phyloP scores from a whole-genome alignment of 768 basidiomycete genomes.

The Tricholoma bakamatsutake region DNA sequence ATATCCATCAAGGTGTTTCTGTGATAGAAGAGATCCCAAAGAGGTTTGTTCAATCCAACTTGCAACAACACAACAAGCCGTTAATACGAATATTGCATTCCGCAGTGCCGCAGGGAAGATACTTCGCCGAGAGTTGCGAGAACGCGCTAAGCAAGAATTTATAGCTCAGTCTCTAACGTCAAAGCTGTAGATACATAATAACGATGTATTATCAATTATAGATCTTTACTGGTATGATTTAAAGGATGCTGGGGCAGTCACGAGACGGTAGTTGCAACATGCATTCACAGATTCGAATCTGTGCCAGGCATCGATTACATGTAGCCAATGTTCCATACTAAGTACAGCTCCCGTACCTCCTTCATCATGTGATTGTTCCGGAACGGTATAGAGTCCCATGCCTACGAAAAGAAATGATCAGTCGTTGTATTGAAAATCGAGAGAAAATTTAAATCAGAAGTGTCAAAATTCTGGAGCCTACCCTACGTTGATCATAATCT shows the following conservation, averaged over 20 bases:
- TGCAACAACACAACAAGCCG: too few species aligned
- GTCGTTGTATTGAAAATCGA: not conserved
- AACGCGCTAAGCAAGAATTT: not conserved
- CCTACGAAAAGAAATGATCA: not conserved
- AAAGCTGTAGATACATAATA: not conserved
- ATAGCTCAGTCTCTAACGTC: not conserved
- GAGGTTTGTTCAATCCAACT: not conserved
- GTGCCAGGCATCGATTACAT: too few species aligned
- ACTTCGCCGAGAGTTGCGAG: slow-evolving; percentile 1
- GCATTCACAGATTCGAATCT: too few species aligned
- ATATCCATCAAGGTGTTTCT: not conserved
- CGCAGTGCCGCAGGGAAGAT: slow-evolving; percentile 2
- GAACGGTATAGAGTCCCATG: not conserved
- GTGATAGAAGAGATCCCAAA: slow-evolving; percentile 6
- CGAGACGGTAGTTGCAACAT: too few species aligned
- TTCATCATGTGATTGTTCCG: too few species aligned
- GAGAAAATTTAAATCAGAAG: slow-evolving; percentile 29
- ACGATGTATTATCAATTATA: not conserved
- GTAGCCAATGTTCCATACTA: too few species aligned
- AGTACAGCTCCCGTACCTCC: too few species aligned
- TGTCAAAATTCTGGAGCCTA: slow-evolving; percentile 77
- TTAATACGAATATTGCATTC: not conserved
- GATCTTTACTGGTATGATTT: too few species aligned
- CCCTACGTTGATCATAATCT: slow-evolving; percentile 31
- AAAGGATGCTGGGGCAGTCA: too few species aligned